These are phyloP conservation scores for Dovyalis caffra DNA, from an alignment of 345 rosid species.

Conservation along the genomic window DNA sequence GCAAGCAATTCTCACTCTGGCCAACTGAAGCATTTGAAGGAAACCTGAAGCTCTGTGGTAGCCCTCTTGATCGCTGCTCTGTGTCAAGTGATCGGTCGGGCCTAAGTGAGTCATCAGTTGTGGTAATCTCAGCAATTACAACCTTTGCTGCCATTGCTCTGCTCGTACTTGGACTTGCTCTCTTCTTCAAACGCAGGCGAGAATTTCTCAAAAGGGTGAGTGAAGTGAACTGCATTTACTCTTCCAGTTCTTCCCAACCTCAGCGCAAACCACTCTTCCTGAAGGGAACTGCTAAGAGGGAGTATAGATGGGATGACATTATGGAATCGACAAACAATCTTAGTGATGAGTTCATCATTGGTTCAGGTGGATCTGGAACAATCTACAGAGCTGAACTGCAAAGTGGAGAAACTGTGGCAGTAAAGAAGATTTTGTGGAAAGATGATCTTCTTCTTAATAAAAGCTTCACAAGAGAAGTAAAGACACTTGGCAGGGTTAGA, in stretches of 20 bases:
- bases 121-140: slow-evolving; percentile 59
- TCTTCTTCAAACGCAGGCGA: slow-evolving; percentile 49
- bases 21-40: slow-evolving; percentile 70
- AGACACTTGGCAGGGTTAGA: slow-evolving; percentile 71
- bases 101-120: slow-evolving; percentile 50
- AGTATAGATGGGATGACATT: slow-evolving; percentile 75
- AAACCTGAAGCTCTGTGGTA: slow-evolving; percentile 71
- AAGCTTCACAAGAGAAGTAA: slow-evolving; percentile 85
- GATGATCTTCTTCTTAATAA: slow-evolving; percentile 71
- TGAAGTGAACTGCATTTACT: slow-evolving; percentile 47
- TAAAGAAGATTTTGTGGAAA: slow-evolving; percentile 71
- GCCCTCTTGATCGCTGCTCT: slow-evolving; percentile 55
- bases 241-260: slow-evolving; percentile 69
- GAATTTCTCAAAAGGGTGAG: slow-evolving; percentile 40
- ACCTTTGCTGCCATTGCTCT: slow-evolving; percentile 62
- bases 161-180: slow-evolving; percentile 47
- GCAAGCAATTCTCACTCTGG: slow-evolving; percentile 73
- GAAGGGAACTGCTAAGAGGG: slow-evolving; percentile 54
- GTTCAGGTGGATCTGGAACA: slow-evolving; percentile 93
- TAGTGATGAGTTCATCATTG: slow-evolving; percentile 76
- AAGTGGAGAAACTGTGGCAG: slow-evolving; percentile 74
- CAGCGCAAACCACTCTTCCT: slow-evolving; percentile 61
- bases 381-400: slow-evolving; percentile 68
- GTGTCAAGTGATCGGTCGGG: slow-evolving; percentile 29
- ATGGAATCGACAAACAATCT: slow-evolving; percentile 78